Evolutionary conservation across 2,329 filamentous ascomycete genomes (phyloP).

Genomic region (Sarocladiaceae sp.): DNA sequence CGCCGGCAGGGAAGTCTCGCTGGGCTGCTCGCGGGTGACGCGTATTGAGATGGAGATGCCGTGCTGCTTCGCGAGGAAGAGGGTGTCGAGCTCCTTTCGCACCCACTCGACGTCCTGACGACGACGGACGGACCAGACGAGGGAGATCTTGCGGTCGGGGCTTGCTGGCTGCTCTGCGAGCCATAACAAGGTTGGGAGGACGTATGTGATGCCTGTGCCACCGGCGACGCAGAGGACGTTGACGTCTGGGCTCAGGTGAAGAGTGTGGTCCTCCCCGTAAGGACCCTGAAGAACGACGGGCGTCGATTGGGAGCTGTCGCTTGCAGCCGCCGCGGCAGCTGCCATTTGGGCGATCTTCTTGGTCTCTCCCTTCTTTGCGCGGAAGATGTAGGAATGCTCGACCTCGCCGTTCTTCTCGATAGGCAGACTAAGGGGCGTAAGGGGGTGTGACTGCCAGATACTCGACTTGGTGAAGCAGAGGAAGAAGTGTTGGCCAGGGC

Average conservation of each 20-base stretch:
- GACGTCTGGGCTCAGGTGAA: constrained; percentile 21
- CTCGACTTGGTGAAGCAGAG: constrained; percentile 59
- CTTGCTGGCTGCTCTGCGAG: constrained; percentile 35
- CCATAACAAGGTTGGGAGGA: constrained; percentile 25
- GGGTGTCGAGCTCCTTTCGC: constrained; percentile 43
- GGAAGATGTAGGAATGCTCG: constrained; percentile 50
- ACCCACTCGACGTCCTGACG: constrained; percentile 54
- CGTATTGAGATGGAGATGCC: constrained; percentile 50
- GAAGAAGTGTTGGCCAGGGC: constrained; percentile 64
- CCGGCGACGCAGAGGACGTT: constrained; percentile 23
- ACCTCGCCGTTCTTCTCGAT: constrained; percentile 31
- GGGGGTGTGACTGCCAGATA: constrained; percentile 68
- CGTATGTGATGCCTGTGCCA: constrained; percentile 33
- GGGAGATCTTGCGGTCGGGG: constrained; percentile 42
- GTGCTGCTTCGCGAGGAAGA: constrained; percentile 31
- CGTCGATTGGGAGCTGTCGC: constrained; percentile 26
- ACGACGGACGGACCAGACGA: constrained; percentile 58
- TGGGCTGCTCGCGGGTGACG: constrained; percentile 52
- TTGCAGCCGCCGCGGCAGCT: constrained; percentile 16
- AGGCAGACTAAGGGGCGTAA: constrained; percentile 55
- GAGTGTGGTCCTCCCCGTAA: constrained; percentile 49
- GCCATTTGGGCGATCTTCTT: constrained; percentile 43
- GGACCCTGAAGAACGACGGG: constrained; percentile 56
- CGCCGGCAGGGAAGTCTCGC: not conserved
- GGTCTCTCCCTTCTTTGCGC: constrained; percentile 55